Percentiles rank a stretch among this genome's conserved stretches.
phyloP scores from a whole-genome alignment of 108 stramenopile species.

The Nitzschia sp. region DNA sequence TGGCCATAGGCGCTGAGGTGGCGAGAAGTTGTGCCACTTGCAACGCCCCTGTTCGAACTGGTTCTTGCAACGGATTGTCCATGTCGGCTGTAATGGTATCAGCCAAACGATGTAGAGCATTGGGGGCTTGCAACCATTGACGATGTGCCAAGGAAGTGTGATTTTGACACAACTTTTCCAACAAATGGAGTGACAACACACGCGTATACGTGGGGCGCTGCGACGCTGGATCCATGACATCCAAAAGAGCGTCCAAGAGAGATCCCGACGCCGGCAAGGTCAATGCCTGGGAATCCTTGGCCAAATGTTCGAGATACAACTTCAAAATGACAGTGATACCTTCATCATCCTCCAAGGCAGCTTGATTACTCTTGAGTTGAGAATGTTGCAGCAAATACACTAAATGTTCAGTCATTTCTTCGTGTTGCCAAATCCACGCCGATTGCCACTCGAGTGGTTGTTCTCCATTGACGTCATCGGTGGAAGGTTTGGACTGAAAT shows the following conservation, averaged over 20 bases:
- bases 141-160: conserved; percentile 42
- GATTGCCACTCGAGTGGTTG: conserved; percentile 8
- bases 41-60: conserved; percentile 69
- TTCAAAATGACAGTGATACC: conserved; percentile 21
- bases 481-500: conserved; percentile 8
- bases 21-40: conserved; percentile 53
- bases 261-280: conserved; percentile 12
- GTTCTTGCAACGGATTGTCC: conserved; percentile 38
- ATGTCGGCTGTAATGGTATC: conserved; percentile 43
- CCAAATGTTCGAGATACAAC: conserved; percentile 23
- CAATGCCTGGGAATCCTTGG: background rate
- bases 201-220: conserved; percentile 49
- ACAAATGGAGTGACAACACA: conserved; percentile 58
- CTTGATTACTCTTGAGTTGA: conserved; percentile 21
- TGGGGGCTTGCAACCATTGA: conserved; percentile 73
- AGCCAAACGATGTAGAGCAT: conserved; percentile 72
- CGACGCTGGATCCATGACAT: conserved; percentile 30
- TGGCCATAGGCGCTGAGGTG: conserved; percentile 48
- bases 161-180: conserved; percentile 37
- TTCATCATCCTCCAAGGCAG: conserved; percentile 14
- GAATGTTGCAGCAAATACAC: conserved; percentile 28
- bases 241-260: conserved; percentile 55
- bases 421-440: conserved; percentile 27
- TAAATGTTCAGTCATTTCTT: conserved; percentile 26
- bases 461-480: background rate